Evolutionary conservation across 257 asterid species (phyloP), one percentile per base, ranked within the genome.

Genomic region (Cordia subcordata): DNA sequence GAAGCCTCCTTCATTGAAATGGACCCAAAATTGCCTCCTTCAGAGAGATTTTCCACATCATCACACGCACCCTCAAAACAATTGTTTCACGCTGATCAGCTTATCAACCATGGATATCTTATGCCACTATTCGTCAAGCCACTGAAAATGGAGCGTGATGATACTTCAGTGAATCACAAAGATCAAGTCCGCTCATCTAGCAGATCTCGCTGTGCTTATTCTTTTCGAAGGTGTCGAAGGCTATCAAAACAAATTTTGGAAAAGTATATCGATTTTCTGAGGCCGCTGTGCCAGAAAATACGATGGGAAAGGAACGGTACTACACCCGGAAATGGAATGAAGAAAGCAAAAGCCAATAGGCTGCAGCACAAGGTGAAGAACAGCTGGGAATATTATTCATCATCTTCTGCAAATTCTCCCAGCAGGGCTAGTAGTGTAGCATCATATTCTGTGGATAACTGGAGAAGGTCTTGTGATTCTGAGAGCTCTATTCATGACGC

Each of bases 401-500:
- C 17, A 67, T 79, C 60, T 50, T 76, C 73, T 0, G 83, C 80
- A 37, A 73, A 79, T 8, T 85, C 94, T 4, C 96, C 96, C 0
- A 73, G 94, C 71, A 81, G 84, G n/a, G n/a, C n/a, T n/a, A n/a
- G n/a, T 0, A 87, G 94, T 57, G 65, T 67, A 0, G 83, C 94
- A 6, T 79, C 72, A 56, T 42, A 42, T 42, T 84, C 94, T 9
- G 72, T 64, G 38, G 90, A 83, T 57, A 74, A 73, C 47, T 84
- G 91, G 89, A 77, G 95, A 5, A 74, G 82, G 59, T 89, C 94
- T 21, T 86, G 95, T 65, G 98, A 90, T 61, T 90, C 98, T 5
- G 98, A 90, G 79, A 81, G 85, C 75, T 85, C 96, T 11, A 90
- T 90, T 58, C 67, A 80, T 64, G 98, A 90, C 74, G 98, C 98